Evolutionary conservation across 73 alveolate species (phyloP).

Genomic region (Symbiodinium pilosum): DNA sequence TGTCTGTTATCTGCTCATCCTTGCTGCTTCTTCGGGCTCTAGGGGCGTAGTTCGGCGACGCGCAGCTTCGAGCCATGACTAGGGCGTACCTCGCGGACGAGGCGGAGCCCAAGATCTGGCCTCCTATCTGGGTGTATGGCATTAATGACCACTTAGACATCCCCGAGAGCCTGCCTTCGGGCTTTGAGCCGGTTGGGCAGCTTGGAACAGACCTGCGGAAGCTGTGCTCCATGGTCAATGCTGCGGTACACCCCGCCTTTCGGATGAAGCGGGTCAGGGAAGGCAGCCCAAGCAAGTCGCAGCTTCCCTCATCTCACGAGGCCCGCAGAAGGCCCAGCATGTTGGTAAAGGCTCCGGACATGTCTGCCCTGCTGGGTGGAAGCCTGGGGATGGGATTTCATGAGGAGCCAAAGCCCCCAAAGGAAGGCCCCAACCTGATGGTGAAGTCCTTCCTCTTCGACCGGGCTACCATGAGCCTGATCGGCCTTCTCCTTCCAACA

Average conservation of each 20-base stretch:
- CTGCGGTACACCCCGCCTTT: conserved; percentile 64
- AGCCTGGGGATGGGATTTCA: neutral
- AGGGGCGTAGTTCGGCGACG: neutral
- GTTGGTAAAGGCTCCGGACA: neutral
- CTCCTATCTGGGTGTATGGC: conserved; percentile 81
- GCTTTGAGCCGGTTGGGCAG: conserved; percentile 40
- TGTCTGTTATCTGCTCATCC: too few species aligned
- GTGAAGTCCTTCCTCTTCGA: conserved; percentile 73
- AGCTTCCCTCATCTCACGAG: conserved; percentile 28
- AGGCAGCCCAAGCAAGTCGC: conserved; percentile 35
- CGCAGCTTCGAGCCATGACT: conserved; percentile 15
- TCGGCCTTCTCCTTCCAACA: conserved; percentile 45
- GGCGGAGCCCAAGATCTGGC: conserved; percentile 41
- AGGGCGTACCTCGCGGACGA: neutral
- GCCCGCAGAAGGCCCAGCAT: conserved; percentile 15
- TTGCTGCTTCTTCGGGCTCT: too few species aligned
- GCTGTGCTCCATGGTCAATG: conserved; percentile 73
- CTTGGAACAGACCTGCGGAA: conserved; percentile 50
- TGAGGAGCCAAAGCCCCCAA: neutral
- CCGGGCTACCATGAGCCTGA: conserved; percentile 55
- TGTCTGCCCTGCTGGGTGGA: conserved; percentile 4
- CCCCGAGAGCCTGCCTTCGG: conserved; percentile 23
- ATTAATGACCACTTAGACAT: conserved; percentile 59
- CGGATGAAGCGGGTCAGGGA: conserved; percentile 38
- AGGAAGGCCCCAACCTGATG: conserved; percentile 48